A percentile compares a stretch with the other conserved stretches of the same genome.
Evolutionary conservation across 768 basidiomycete genomes (phyloP).

Genomic region (Porphyrellus cyaneotinctus): DNA sequence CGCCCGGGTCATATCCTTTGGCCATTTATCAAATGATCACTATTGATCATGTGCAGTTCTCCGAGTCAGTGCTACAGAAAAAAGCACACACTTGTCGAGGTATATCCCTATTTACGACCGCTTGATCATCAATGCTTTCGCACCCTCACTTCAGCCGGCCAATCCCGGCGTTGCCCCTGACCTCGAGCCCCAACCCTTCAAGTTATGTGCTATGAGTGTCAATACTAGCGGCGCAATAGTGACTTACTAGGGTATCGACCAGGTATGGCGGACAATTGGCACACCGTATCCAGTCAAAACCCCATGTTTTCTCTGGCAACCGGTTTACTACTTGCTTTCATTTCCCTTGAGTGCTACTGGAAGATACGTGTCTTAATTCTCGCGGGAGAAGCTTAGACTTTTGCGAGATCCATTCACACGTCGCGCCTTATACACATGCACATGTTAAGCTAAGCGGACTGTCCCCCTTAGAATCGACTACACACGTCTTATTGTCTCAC

Average conservation of each 20-base stretch:
- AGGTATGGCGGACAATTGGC: background rate
- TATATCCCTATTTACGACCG: slow-evolving; percentile 6
- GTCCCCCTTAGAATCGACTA: background rate
- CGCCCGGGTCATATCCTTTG: too few species aligned
- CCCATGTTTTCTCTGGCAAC: background rate
- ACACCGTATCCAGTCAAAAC: background rate
- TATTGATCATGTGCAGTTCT: background rate
- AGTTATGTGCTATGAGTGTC: slow-evolving; percentile 2
- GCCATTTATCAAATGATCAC: background rate
- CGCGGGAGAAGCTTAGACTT: slow-evolving; percentile 22
- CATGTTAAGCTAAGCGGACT: slow-evolving; percentile 7
- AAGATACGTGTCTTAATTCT: slow-evolving; percentile 14
- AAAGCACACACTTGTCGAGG: background rate
- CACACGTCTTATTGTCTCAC: slow-evolving; percentile 11
- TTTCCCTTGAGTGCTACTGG: background rate
- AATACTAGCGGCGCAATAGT: background rate
- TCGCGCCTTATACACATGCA: slow-evolving; percentile 6
- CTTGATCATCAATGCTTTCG: background rate
- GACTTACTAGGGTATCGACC: background rate
- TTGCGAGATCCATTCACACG: slow-evolving; percentile 20
- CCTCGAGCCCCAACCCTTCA: background rate
- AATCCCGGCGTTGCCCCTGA: background rate
- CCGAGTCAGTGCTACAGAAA: slow-evolving; percentile 9
- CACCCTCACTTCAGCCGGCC: background rate
- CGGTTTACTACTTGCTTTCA: background rate